These are phyloP conservation scores for Melastoma candidum DNA, from an alignment of 441 rosid species.

Conservation along the genomic window DNA sequence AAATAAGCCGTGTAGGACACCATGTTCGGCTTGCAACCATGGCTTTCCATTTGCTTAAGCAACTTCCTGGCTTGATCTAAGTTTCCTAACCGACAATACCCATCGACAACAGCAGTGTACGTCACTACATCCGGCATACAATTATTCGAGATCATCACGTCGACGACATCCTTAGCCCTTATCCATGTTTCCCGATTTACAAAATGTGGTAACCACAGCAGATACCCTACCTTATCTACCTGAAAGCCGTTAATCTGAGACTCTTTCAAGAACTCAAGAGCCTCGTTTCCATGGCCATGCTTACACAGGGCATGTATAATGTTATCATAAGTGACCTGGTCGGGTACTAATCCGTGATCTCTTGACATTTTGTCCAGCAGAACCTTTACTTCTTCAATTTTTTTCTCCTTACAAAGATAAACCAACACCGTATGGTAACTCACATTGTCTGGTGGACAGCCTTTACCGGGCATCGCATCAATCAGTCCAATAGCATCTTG, in stretches of 20 bases:
- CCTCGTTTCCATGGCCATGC: constrained; percentile 61
- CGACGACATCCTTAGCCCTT: constrained; percentile 65
- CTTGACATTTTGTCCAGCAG: constrained; percentile 60
- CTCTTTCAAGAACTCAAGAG: constrained; percentile 64
- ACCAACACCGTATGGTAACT: constrained; percentile 68
- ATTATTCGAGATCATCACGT: constrained; percentile 56
- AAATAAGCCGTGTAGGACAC: constrained; percentile 78
- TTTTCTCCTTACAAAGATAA: constrained; percentile 56
- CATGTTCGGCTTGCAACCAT: constrained; percentile 83
- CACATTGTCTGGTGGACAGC: constrained; percentile 72
- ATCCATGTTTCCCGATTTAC: constrained; percentile 55
- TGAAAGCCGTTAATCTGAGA: constrained; percentile 58
- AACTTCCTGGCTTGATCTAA: constrained; percentile 69
- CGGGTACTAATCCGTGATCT: constrained; percentile 44
- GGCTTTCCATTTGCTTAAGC: constrained; percentile 73
- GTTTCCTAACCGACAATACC: constrained; percentile 60
- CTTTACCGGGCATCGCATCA: constrained; percentile 47
- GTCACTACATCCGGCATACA: constrained; percentile 88
- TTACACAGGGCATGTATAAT: constrained; percentile 66
- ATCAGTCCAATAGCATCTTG: constrained; percentile 60
- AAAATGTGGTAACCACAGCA: constrained; percentile 58
- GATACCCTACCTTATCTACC: constrained; percentile 66
- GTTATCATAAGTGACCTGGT: constrained; percentile 71
- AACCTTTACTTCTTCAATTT: constrained; percentile 48
- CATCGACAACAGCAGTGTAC: constrained; percentile 68